These are phyloP conservation scores for Debaryomyces robertsiae DNA, from an alignment of 1,139 yeast genomes.

Conservation along the genomic window DNA sequence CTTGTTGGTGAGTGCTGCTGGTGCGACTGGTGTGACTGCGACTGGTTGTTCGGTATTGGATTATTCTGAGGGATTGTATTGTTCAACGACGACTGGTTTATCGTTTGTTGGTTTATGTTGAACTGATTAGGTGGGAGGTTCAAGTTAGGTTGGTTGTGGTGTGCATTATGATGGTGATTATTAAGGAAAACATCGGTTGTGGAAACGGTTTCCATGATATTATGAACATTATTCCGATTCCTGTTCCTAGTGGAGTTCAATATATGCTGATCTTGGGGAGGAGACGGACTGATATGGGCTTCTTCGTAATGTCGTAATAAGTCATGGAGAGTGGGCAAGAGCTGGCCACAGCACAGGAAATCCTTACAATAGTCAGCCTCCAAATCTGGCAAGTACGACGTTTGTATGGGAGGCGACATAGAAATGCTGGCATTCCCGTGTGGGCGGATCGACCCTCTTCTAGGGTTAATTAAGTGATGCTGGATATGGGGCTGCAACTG, in stretches of 20 bases:
- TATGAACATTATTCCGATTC: slow-evolving; percentile 45
- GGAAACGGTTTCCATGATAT: slow-evolving; percentile 72
- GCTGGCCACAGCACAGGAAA: slow-evolving; percentile 92
- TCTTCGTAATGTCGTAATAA: slow-evolving; percentile 93
- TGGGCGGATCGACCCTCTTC: slow-evolving; percentile 46
- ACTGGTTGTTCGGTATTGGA: slow-evolving; percentile 17
- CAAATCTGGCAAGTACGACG: slow-evolving; percentile 83
- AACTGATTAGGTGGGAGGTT: slow-evolving; percentile 22
- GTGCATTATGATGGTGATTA: slow-evolving; percentile 25
- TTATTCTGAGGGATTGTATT: slow-evolving; percentile 13
- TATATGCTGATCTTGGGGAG: slow-evolving; percentile 44
- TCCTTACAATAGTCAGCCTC: slow-evolving; percentile 97
- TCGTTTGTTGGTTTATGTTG: slow-evolving; percentile 26
- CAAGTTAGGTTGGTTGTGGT: slow-evolving; percentile 20
- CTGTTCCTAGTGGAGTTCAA: slow-evolving; percentile 38
- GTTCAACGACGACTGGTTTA: slow-evolving; percentile 18
- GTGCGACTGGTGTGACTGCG: slow-evolving; percentile 19
- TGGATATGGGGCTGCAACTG: slow-evolving; percentile 18
- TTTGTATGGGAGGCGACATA: slow-evolving; percentile 67
- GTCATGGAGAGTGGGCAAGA: slow-evolving; percentile 91
- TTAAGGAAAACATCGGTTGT: slow-evolving; percentile 85
- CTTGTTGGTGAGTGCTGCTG: slow-evolving; percentile 21
- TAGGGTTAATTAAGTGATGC: slow-evolving; percentile 42
- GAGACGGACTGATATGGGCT: slow-evolving; percentile 83
- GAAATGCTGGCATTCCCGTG: slow-evolving; percentile 31